Evolutionary conservation across 768 basidiomycete species (phyloP).

Genomic region (Lentinula lateritia): DNA sequence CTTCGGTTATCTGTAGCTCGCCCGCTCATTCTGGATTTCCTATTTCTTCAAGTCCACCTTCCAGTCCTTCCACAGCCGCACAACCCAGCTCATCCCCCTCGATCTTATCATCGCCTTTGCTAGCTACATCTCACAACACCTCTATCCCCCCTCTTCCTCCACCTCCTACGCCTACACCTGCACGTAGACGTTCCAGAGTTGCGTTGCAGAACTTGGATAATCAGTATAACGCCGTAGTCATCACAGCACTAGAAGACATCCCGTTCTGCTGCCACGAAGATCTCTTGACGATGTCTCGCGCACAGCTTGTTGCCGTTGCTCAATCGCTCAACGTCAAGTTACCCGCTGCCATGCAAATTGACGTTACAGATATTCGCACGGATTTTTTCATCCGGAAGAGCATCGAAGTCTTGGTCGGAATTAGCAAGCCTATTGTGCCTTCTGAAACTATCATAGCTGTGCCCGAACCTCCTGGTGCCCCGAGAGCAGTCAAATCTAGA

Average conservation of each 20-base stretch:
- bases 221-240: slow-evolving; percentile 51
- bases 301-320: slow-evolving; percentile 49
- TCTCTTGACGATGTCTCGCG: slow-evolving; percentile 55
- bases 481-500: slow-evolving; percentile 22
- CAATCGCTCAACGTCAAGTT: slow-evolving; percentile 49
- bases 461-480: slow-evolving; percentile 29
- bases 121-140: no score
- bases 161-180: neutral
- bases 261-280: slow-evolving; percentile 78
- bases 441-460: neutral
- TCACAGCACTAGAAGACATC: slow-evolving; percentile 51
- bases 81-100: neutral
- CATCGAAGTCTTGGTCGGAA: slow-evolving; percentile 60
- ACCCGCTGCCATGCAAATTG: slow-evolving; percentile 47
- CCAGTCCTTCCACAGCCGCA: neutral
- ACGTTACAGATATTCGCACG: slow-evolving; percentile 26
- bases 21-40: neutral
- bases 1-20: neutral
- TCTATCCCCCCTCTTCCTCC: neutral
- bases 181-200: slow-evolving; percentile 21
- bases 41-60: neutral
- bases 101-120: neutral
- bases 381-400: slow-evolving; percentile 42
- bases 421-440: slow-evolving; percentile 22
- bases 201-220: slow-evolving; percentile 56